phyloP scores from a whole-genome alignment of 768 basidiomycete species.

The Cystobasidium ongulense region DNA sequence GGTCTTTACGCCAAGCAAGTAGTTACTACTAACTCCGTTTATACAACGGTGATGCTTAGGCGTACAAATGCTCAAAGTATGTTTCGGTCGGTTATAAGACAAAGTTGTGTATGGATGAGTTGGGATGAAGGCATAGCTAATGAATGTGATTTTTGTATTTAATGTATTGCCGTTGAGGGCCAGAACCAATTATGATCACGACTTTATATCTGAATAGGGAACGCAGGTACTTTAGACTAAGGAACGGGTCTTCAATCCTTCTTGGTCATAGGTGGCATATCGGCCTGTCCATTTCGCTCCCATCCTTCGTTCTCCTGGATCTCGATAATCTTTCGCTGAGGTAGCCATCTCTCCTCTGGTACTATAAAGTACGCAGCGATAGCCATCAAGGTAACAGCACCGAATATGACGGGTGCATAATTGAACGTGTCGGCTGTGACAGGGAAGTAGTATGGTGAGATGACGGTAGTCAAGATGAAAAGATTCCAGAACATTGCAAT shows the following conservation, averaged over 20 bases:
- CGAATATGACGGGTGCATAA: slow-evolving; percentile 73
- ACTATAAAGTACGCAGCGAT: slow-evolving; percentile 68
- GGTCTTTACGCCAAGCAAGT: too few relatives aligned
- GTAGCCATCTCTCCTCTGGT: slow-evolving; percentile 72
- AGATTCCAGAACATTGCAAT: slow-evolving; percentile 62
- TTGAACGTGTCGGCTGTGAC: slow-evolving; percentile 69
- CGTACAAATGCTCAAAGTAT: too few relatives aligned
- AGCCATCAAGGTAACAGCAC: slow-evolving; percentile 67
- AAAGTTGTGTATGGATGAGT: not conserved
- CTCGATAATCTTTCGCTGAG: slow-evolving; percentile 49
- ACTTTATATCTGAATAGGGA: too few relatives aligned
- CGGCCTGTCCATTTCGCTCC: not conserved
- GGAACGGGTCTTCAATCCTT: not conserved
- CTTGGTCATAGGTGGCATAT: not conserved
- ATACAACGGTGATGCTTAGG: too few relatives aligned
- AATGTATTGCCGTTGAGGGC: too few relatives aligned
- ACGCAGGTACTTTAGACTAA: too few relatives aligned
- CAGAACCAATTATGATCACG: too few relatives aligned
- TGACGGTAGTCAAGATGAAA: slow-evolving; percentile 29
- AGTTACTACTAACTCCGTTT: too few relatives aligned
- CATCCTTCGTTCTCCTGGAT: slow-evolving; percentile 36
- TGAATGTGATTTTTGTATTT: not conserved
- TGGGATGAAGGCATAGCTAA: not conserved
- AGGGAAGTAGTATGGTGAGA: slow-evolving; percentile 79
- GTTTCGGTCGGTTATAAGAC: too few relatives aligned